Percentiles rank a stretch among this genome's conserved stretches.
phyloP scores from a whole-genome alignment of 306 rosid genomes.

The Dryas octopetala region DNA sequence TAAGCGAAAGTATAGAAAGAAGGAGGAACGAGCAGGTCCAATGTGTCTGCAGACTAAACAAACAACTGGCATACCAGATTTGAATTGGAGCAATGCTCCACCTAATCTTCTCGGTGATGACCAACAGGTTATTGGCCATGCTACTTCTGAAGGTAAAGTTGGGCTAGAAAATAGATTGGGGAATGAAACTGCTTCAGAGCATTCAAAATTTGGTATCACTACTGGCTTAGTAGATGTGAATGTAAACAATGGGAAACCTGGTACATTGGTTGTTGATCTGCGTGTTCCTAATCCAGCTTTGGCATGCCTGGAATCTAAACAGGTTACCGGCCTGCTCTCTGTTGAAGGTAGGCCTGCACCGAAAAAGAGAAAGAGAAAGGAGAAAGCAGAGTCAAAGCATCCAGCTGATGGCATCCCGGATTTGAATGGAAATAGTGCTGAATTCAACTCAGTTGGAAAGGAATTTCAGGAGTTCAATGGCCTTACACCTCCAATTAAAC shows the following conservation, averaged over 20 bases:
- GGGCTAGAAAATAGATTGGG: constrained; percentile 38
- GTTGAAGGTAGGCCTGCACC: constrained; percentile 22
- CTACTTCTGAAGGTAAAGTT: constrained; percentile 38
- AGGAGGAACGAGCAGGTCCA: constrained; percentile 28
- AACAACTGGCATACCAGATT: constrained; percentile 45
- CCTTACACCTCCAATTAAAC: constrained; percentile 34
- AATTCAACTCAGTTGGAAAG: constrained; percentile 33
- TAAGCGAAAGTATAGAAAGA: constrained; percentile 34
- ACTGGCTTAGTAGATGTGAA: constrained; percentile 18
- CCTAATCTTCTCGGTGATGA: constrained; percentile 25
- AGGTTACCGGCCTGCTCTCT: background rate
- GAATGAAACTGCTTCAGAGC: constrained; percentile 25
- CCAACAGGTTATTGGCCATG: constrained; percentile 21
- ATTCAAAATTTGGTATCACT: constrained; percentile 20
- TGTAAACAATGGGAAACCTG: constrained; percentile 30
- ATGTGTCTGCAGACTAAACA: constrained; percentile 27
- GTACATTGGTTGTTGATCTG: constrained; percentile 40
- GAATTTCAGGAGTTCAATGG: constrained; percentile 35
- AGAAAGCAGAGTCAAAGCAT: constrained; percentile 32
- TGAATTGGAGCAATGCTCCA: constrained; percentile 38
- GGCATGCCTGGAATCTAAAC: constrained; percentile 9
- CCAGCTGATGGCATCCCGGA: constrained; percentile 54
- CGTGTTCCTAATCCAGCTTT: constrained; percentile 23
- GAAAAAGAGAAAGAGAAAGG: constrained; percentile 47
- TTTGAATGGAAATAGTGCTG: constrained; percentile 54